Evolutionary conservation across 148 eudicot species (phyloP), one percentile per base, ranked within the genome.

Genomic region (Suaeda aralocaspica): DNA sequence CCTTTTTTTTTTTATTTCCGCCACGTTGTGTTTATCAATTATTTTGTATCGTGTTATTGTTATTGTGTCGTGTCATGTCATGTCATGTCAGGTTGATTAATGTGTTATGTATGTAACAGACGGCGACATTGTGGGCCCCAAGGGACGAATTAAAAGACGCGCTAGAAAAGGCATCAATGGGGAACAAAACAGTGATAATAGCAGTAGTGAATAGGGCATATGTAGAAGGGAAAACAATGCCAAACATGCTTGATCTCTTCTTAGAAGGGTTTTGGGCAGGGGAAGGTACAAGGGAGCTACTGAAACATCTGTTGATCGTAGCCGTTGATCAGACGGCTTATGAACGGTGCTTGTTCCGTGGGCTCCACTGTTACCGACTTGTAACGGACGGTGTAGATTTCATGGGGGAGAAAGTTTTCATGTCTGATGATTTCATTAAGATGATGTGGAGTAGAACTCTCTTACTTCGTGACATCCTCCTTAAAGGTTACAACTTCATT

Each of bases 401-500:
- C 57, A 71, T 41, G 7, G 83, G 77, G 0, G 96, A 89, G 77
- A 79, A 85, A 63, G 50, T 87, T 11, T 92, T 36, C 78, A 84
- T 89, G 97, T 89, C 97, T 0, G 74, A 78, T 34, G 92, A 80
- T 6, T 92, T 87, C 42, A 76, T 89, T 51, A 85, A 85, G 69
- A 87, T 91, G 97, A 91, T 91, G 95, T 91, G 97, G 97, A 73
- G 81, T 33, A 77, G 97, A 61, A 89, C 90, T 42, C 66, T 68
- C 9, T 85, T 92, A 64, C 85, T 92, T 1, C 70, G 74, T 21
- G 76, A 76, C 3, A 86, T 89, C 15, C 92, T 92, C n/a, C 78
- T 64, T 24, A 81, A 62, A 31, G 97, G 95, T 10, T 91, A 87
- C 70, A 84, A 67, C 69, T 87, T 87, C 31, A 79, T 92, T 34